Percentiles rank a stretch among this genome's conserved stretches.
Evolutionary conservation across 805 yeast species (phyloP).

Genomic region (Phaffomyces antillensis): DNA sequence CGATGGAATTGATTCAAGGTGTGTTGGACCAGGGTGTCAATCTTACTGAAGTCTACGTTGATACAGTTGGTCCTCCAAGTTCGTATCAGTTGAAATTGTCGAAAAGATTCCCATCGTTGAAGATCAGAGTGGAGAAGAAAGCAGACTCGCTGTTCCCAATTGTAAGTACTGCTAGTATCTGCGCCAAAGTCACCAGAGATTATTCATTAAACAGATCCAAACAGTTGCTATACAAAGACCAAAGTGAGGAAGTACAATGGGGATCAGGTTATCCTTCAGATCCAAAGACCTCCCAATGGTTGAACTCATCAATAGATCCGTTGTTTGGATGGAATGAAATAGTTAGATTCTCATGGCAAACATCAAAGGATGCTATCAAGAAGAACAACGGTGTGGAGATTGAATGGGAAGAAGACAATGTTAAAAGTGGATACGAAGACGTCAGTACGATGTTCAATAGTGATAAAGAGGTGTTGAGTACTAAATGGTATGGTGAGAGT

Average conservation of each 20-base stretch:
- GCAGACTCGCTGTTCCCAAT: constrained; percentile 91
- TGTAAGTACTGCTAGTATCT: constrained; percentile 91
- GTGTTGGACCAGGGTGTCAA: constrained; percentile 57
- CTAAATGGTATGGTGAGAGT: constrained; percentile 24
- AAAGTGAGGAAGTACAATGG: constrained; percentile 26
- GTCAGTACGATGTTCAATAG: constrained; percentile 12
- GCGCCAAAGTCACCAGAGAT: constrained; percentile 95
- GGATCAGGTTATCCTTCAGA: constrained; percentile 97
- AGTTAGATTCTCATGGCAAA: constrained; percentile 89
- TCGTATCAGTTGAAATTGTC: constrained; percentile 73
- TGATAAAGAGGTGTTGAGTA: constrained; percentile 15
- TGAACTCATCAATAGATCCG: constrained; percentile 52
- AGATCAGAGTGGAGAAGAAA: constrained; percentile 82
- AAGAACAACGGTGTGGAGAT: constrained; percentile 46
- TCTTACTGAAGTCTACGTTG: constrained; percentile 72
- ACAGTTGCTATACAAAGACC: constrained; percentile 19
- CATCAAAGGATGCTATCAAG: constrained; percentile 67
- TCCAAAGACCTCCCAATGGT: constrained; percentile 78
- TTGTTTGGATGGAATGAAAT: constrained; percentile 82
- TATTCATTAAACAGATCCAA: constrained; percentile 37
- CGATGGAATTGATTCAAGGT: constrained; percentile 68
- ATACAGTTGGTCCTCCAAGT: constrained; percentile 94
- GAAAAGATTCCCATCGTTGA: constrained; percentile 57
- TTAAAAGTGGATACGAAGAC: constrained; percentile 22
- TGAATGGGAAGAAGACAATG: constrained; percentile 48